These are phyloP conservation scores for Barbarea vulgaris DNA, from an alignment of 345 rosid species.

Conservation along the genomic window DNA sequence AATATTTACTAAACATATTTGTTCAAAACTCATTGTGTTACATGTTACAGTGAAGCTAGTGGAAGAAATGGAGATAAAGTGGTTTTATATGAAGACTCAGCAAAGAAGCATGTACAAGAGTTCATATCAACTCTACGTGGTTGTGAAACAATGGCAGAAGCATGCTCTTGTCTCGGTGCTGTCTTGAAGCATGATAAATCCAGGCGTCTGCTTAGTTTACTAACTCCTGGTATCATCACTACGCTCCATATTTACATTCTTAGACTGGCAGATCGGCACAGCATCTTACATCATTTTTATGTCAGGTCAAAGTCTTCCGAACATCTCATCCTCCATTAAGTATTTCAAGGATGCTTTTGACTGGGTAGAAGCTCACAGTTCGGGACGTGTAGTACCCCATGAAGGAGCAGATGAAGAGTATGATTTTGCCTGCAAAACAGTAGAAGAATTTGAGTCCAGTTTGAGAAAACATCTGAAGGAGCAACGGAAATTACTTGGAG, in stretches of 20 bases:
- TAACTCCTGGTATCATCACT: slow-evolving; percentile 66
- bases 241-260: slow-evolving; percentile 13
- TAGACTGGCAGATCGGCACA: slow-evolving; percentile 10
- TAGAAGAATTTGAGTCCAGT: slow-evolving; percentile 62
- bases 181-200: slow-evolving; percentile 71
- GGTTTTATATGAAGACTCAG: slow-evolving; percentile 82
- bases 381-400: slow-evolving; percentile 89
- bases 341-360: slow-evolving; percentile 92
- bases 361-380: slow-evolving; percentile 85
- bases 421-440: slow-evolving; percentile 66
- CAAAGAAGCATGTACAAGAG: slow-evolving; percentile 88
- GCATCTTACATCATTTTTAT: slow-evolving; percentile 33
- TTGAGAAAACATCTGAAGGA: slow-evolving; percentile 82
- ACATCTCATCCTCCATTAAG: slow-evolving; percentile 54
- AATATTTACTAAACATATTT: slow-evolving; percentile 8
- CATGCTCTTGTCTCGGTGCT: slow-evolving; percentile 72
- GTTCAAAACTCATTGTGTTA: slow-evolving; percentile 14
- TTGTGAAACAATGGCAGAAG: slow-evolving; percentile 75
- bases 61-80: slow-evolving; percentile 94
- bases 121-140: slow-evolving; percentile 85
- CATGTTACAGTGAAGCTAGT: slow-evolving; percentile 70
- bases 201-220: slow-evolving; percentile 59
- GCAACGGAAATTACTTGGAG: slow-evolving; percentile 80
- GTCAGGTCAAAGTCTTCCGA: slow-evolving; percentile 76
- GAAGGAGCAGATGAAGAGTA: slow-evolving; percentile 83